Base-by-base conservation (phyloP, 306 rosid species). In the Biancaea sappan region DNA sequence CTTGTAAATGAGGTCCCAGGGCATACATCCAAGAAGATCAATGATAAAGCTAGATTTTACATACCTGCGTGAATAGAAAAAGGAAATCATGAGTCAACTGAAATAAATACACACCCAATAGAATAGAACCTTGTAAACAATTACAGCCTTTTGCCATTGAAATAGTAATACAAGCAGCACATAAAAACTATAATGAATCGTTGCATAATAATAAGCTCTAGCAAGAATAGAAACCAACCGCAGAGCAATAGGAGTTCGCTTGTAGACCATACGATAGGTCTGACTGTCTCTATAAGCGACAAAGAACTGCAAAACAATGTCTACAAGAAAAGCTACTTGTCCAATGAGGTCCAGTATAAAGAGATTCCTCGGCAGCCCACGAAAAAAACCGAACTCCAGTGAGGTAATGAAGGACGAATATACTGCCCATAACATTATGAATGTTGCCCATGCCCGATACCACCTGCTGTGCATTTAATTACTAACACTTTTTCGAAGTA, bases 391-490 rank as follows among this genome's bases (percentile, higher is more conserved):
- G 22, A 94, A 91, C 81, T 94, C 98, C 91, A 91, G 50, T 32
- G 98, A 97, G 16, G 98, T 94, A 87, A 94, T 89, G 91, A 89
- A 89, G 37, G 98, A 94, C 22, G 98, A 94, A 80, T 94, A 94
- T 66, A 94, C 75, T 77, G 98, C 98, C 98, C 98, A 94, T 77
- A 88, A 4, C 61, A 94, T 81, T 79, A 94, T 94, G 91, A 94
- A 85, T 21, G 86, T 84, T 50, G 76, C 78, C 98, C 98, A 94
- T 58, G 75, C 76, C 14, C 83, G 74, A 47, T 94, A 91, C 91
- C 91, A 94, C 83, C 98, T 94, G 88, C 85, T 79, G 35, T 66
- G 19, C 13, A 19, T 19, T 51, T 6, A 53, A 53, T 21, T 52
- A 52, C 9, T 52, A 24, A 13, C 50, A 32, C 21, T 22, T 48